phyloP scores from a whole-genome alignment of 345 rosid genomes.

The Sisymbrium altissimum region DNA sequence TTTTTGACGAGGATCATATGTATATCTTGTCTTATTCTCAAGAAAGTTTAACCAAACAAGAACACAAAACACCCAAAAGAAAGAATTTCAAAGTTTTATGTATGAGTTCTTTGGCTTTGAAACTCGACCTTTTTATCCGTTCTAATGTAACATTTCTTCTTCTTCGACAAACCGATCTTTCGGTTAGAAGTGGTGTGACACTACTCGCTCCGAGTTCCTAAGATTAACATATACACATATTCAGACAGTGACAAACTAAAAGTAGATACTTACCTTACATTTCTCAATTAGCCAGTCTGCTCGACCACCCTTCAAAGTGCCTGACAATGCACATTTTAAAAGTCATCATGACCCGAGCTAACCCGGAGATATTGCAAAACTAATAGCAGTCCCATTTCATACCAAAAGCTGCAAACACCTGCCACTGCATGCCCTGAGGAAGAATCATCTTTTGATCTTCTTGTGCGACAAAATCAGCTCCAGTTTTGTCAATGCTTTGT shows the following conservation, averaged over 20 bases:
- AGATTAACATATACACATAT: neutral
- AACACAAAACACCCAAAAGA: constrained; percentile 20
- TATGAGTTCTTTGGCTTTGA: too few relatives aligned
- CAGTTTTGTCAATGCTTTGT: constrained; percentile 52
- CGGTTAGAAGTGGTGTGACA: constrained; percentile 78
- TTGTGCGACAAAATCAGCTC: constrained; percentile 61
- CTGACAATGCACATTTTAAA: constrained; percentile 35
- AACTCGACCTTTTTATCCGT: too few relatives aligned
- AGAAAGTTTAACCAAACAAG: too few relatives aligned
- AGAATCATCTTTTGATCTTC: constrained; percentile 52
- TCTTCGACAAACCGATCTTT: too few relatives aligned
- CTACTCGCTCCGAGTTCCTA: constrained; percentile 89
- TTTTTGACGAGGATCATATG: neutral
- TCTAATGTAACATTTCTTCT: too few relatives aligned
- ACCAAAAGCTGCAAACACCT: constrained; percentile 91
- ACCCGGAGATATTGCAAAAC: neutral
- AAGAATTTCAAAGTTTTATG: too few relatives aligned
- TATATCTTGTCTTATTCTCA: neutral
- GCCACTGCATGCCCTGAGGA: constrained; percentile 66
- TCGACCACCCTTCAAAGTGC: constrained; percentile 88
- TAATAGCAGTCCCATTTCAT: constrained; percentile 17
- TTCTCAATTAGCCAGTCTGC: constrained; percentile 97
- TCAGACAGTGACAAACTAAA: neutral
- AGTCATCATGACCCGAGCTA: neutral
- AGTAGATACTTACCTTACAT: constrained; percentile 61